Evolutionary conservation across 2,329 filamentous ascomycete species (phyloP), one percentile per base, ranked within the genome.

Genomic region (Phyllosticta citrichinensis): DNA sequence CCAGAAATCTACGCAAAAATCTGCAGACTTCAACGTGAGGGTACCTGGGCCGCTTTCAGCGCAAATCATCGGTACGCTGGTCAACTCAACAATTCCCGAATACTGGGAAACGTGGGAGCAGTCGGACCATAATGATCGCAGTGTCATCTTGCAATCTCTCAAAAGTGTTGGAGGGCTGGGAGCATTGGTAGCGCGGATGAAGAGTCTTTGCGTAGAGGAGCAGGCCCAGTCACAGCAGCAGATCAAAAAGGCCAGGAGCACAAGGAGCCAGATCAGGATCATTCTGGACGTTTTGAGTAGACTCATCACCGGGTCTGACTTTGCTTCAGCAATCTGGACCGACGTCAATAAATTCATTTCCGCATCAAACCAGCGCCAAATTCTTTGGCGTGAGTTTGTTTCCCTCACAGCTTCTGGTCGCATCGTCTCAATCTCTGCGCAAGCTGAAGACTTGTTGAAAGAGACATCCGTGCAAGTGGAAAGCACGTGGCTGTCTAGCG

Each of bases 141-240:
- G 20, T 51, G 72, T 82, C 2, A 74, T 97, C 17, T 66, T 89
- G 1, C 72, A 75, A 62, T 89, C 86, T 68, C 75, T 99, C 5
- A 81, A 80, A 61, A 96, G 86, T 68, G 78, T 94, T 17, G 81
- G 87, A 2, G 92, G 91, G 0, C 73, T 96, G 33, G 93, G 91
- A 63, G 87, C 89, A n/a, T 70, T 92, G 27, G 71, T 91, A 10
- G 80, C 85, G n/a, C 84, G 87, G 58, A 75, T 96, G 30, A 85
- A 83, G 62, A 78, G 81, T 20, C 75, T 89, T 19, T 79, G 86
- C 56, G 63, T 68, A 59, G 67, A 73, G 8, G 50, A 47, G 65
- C 66, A 63, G 67, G 65, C 30, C 68, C 74, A 56, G 73, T 71
- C 60, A 74, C 75, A 55, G 66, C 60, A 65, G 66, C 54, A 52